Percentiles rank a stretch among this genome's conserved stretches.
These are phyloP conservation scores for Eucalyptus sp. DNA, from an alignment of 345 rosid genomes.

Conservation along the genomic window DNA sequence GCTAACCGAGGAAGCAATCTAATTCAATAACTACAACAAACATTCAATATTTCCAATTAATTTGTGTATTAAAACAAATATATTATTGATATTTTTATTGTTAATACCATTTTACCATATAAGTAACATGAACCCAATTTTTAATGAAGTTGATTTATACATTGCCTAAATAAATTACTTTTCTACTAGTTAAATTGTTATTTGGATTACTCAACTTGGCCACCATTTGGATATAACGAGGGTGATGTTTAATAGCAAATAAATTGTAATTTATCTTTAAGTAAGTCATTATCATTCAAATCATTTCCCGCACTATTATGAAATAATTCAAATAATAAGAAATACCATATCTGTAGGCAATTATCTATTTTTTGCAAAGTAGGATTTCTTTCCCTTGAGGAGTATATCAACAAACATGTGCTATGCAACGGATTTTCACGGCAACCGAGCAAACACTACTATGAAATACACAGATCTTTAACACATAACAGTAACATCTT, in stretches of 20 bases:
- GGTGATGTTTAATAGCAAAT: neutral
- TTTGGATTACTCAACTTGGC: neutral
- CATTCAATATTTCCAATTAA: neutral
- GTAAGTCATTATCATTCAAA: neutral
- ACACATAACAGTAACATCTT: neutral
- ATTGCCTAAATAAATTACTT: neutral
- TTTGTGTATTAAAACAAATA: neutral
- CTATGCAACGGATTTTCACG: neutral
- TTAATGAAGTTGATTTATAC: too few species aligned
- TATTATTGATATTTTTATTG: neutral
- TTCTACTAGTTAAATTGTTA: neutral
- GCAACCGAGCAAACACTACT: neutral
- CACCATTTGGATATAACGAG: neutral
- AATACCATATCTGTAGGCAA: neutral
- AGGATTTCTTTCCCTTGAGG: neutral
- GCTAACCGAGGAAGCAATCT: neutral
- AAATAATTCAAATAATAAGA: neutral
- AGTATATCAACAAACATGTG: neutral
- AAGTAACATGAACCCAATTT: neutral
- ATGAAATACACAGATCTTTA: neutral
- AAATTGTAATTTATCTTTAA: neutral
- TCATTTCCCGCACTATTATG: neutral
- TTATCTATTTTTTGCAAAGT: neutral
- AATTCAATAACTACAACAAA: neutral
- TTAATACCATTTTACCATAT: neutral